Percentiles rank a stretch among this genome's conserved stretches.
These are phyloP conservation scores for Moringa oleifera DNA, from an alignment of 345 rosid species.

Conservation along the genomic window DNA sequence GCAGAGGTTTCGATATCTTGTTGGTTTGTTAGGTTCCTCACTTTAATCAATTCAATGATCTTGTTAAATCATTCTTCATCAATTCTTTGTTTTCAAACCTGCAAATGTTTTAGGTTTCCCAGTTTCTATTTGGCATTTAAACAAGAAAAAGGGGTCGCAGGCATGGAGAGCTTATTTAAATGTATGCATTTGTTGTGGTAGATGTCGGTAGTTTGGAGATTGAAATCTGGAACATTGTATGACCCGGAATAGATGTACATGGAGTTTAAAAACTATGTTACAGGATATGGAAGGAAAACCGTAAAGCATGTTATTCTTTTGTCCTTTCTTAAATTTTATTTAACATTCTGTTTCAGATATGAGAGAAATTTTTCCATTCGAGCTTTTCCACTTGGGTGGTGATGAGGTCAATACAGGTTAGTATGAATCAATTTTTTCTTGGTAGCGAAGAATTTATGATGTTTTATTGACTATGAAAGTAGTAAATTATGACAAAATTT, in stretches of 20 bases:
- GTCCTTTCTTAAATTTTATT: neutral
- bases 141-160: too few species aligned
- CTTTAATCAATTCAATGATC: too few species aligned
- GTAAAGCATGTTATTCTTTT: neutral
- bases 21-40: neutral
- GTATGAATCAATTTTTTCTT: constrained; percentile 18
- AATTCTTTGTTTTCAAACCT: too few species aligned
- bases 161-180: too few species aligned
- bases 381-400: constrained; percentile 96
- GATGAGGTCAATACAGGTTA: constrained; percentile 91
- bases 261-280: neutral
- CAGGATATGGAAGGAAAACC: neutral
- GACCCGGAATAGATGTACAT: too few species aligned
- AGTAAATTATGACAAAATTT: too few species aligned
- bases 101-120: too few species aligned
- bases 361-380: constrained; percentile 91
- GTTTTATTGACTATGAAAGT: neutral
- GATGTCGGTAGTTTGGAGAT: too few species aligned
- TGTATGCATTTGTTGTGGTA: too few species aligned
- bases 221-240: too few species aligned
- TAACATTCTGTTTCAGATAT: constrained; percentile 37
- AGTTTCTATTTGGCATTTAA: too few species aligned
- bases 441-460: neutral
- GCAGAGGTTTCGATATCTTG: neutral
- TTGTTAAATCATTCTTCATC: too few species aligned